Percentiles rank a stretch among this genome's conserved stretches.
Conservation (phyloP, 1,139 yeast species). For the Hemisphaericaspora xylofermentans region DNA sequence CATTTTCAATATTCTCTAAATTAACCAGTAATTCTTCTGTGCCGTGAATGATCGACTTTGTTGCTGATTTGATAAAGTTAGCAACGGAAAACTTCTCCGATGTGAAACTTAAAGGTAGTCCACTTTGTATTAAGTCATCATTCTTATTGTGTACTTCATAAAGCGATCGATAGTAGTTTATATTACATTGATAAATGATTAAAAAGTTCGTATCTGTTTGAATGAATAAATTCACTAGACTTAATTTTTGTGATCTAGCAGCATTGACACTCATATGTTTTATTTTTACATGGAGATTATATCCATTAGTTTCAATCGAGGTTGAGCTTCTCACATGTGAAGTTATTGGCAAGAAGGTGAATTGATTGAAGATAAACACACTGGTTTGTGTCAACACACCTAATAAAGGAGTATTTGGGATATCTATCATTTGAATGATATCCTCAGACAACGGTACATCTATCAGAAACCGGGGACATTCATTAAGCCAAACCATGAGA, state of each 20-base stretch:
- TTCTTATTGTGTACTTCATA: constrained; percentile 31
- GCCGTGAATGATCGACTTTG: constrained; percentile 33
- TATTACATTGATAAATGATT: constrained; percentile 34
- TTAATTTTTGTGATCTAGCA: constrained; percentile 26
- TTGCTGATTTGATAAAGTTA: constrained; percentile 35
- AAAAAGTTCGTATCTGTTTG: constrained; percentile 33
- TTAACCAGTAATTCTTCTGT: constrained; percentile 21
- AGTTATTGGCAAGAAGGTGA: constrained; percentile 35
- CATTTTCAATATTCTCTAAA: constrained; percentile 41
- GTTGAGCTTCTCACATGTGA: constrained; percentile 30
- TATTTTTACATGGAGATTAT: constrained; percentile 24
- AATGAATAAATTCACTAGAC: constrained; percentile 33
- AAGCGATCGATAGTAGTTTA: constrained; percentile 31
- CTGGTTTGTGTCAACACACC: constrained; percentile 30
- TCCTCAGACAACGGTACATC: constrained; percentile 25
- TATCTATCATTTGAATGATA: constrained; percentile 25
- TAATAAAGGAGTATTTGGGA: constrained; percentile 38
- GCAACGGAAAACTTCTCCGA: constrained; percentile 29
- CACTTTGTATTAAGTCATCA: constrained; percentile 33
- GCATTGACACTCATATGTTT: constrained; percentile 31
- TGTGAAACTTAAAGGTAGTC: constrained; percentile 32
- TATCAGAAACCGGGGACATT: constrained; percentile 33
- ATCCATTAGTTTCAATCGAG: constrained; percentile 38
- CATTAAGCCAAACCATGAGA: constrained; percentile 39
- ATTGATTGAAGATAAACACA: constrained; percentile 29